phyloP scores from a whole-genome alignment of 2,329 filamentous ascomycete species.

The Colletotrichum neosansevieriae region DNA sequence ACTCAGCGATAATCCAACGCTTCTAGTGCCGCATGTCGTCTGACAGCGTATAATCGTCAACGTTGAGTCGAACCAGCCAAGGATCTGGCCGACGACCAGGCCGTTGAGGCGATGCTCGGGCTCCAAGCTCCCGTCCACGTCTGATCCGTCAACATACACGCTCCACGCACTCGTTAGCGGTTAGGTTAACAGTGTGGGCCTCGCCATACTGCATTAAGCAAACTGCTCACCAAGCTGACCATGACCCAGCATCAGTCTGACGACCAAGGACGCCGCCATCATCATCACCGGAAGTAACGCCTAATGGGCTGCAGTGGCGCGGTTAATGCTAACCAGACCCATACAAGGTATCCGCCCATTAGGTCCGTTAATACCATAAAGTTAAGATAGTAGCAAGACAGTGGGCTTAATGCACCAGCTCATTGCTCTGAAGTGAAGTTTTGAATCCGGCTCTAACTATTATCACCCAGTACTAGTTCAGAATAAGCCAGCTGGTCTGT shows the following conservation, averaged over 20 bases:
- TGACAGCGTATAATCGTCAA: background rate
- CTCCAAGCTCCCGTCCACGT: background rate
- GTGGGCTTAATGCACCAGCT: background rate
- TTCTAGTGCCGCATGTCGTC: background rate
- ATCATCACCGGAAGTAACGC: background rate
- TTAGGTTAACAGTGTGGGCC: background rate
- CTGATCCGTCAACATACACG: background rate
- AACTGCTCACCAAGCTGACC: background rate
- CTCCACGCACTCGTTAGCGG: background rate
- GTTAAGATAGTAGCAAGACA: background rate
- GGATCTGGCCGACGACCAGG: background rate
- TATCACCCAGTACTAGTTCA: background rate
- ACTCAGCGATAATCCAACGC: background rate
- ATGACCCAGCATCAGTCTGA: background rate
- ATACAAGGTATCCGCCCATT: background rate
- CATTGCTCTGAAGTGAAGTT: background rate
- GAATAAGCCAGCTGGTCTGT: background rate
- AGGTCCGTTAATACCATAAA: background rate
- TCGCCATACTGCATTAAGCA: background rate
- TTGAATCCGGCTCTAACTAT: background rate
- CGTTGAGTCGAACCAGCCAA: background rate
- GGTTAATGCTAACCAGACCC: background rate
- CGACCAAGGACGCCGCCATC: background rate
- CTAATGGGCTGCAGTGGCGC: background rate
- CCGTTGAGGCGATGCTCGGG: background rate